phyloP scores from a whole-genome alignment of 306 rosid species.

The Dalbergia cultrata region DNA sequence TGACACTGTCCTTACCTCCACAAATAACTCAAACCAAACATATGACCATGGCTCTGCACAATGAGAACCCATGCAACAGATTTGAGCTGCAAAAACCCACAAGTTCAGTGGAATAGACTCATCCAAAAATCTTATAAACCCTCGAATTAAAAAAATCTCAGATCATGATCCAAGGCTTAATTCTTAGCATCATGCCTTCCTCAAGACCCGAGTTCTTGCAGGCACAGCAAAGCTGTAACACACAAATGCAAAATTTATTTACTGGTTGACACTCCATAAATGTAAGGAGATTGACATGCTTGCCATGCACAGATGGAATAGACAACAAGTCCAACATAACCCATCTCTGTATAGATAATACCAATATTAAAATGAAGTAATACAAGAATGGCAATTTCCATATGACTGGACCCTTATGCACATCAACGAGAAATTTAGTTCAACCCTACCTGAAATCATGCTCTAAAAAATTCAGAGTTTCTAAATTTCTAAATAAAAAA shows the following conservation, averaged over 20 bases:
- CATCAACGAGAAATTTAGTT: too few species aligned
- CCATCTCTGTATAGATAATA: neutral
- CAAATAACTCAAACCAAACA: slow-evolving; percentile 52
- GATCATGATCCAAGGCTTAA: slow-evolving; percentile 73
- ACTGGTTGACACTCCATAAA: slow-evolving; percentile 63
- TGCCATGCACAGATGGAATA: slow-evolving; percentile 37
- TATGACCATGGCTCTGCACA: slow-evolving; percentile 51
- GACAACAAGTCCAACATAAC: slow-evolving; percentile 27
- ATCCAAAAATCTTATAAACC: slow-evolving; percentile 59
- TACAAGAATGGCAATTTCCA: neutral
- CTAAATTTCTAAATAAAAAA: too few species aligned
- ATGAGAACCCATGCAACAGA: slow-evolving; percentile 55
- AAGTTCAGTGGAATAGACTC: slow-evolving; percentile 57
- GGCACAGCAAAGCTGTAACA: slow-evolving; percentile 88
- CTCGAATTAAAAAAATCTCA: slow-evolving; percentile 57
- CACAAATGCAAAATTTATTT: slow-evolving; percentile 85
- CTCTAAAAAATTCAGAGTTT: neutral
- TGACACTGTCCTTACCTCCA: slow-evolving; percentile 50
- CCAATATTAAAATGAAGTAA: neutral
- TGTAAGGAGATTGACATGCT: slow-evolving; percentile 65
- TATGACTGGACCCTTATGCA: neutral
- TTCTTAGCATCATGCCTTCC: slow-evolving; percentile 84
- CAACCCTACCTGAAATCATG: neutral
- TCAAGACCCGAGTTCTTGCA: slow-evolving; percentile 77
- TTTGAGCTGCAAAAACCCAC: slow-evolving; percentile 56